phyloP scores from a whole-genome alignment of 441 rosid genomes.

The Hura crepitans region DNA sequence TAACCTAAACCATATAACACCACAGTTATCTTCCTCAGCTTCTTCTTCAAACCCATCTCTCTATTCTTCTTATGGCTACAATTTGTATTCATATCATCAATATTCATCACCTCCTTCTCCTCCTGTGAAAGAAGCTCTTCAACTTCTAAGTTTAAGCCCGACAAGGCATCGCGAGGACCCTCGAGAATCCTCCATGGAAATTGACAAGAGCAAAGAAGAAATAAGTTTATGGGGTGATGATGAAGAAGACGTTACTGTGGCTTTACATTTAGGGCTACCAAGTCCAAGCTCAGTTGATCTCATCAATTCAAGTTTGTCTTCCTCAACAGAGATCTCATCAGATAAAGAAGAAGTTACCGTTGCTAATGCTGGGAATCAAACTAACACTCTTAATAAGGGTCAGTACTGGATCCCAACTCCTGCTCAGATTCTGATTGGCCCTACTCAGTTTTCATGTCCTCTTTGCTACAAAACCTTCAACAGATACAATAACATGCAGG shows the following conservation, averaged over 20 bases:
- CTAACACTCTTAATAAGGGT: conserved; percentile 49
- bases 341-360: conserved; percentile 36
- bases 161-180: conserved; percentile 31
- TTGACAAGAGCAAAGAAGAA: conserved; percentile 31
- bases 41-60: conserved; percentile 33
- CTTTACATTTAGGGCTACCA: conserved; percentile 68
- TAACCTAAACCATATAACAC: conserved; percentile 38
- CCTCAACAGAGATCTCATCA: conserved; percentile 33
- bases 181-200: conserved; percentile 38
- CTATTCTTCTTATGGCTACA: conserved; percentile 24
- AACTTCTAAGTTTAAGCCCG: conserved; percentile 63
- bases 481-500: conserved; percentile 92
- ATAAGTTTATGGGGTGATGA: conserved; percentile 13
- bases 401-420: conserved; percentile 90
- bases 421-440: conserved; percentile 76
- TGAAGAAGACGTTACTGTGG: conserved; percentile 42
- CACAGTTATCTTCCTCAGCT: conserved; percentile 37
- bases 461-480: conserved; percentile 87
- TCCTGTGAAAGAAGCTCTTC: conserved; percentile 63
- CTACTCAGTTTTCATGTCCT: conserved; percentile 77
- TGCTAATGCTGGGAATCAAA: conserved; percentile 26
- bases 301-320: conserved; percentile 33
- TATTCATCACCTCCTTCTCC: conserved; percentile 48
- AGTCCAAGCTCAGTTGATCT: conserved; percentile 34
- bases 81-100: conserved; percentile 22